phyloP scores from a whole-genome alignment of 2,329 filamentous ascomycete species.

The Bertia moriformis region DNA sequence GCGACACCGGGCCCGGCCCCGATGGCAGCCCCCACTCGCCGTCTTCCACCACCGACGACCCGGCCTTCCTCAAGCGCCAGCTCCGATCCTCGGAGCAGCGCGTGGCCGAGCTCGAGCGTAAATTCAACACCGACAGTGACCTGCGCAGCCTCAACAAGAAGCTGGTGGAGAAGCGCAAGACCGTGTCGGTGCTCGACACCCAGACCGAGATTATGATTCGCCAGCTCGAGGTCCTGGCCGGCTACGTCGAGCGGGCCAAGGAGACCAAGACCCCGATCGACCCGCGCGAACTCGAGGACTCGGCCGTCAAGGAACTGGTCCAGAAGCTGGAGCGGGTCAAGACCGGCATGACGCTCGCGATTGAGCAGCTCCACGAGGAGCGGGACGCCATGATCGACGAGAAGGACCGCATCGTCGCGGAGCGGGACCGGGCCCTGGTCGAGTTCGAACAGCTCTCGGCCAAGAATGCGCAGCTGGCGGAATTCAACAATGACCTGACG shows the following conservation, averaged over 20 bases:
- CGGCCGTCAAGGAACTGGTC: constrained; percentile 81
- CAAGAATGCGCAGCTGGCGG: constrained; percentile 85
- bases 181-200: constrained; percentile 83
- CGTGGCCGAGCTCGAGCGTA: constrained; percentile 74
- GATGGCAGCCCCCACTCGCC: constrained; percentile 21
- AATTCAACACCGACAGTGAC: constrained; percentile 52
- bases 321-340: constrained; percentile 56
- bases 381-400: constrained; percentile 74
- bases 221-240: constrained; percentile 77
- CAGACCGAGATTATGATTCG: constrained; percentile 91
- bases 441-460: constrained; percentile 90
- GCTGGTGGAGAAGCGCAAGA: constrained; percentile 82
- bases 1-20: constrained; percentile 55
- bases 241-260: constrained; percentile 77
- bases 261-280: constrained; percentile 69
- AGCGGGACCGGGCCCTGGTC: constrained; percentile 83
- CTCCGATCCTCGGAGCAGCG: constrained; percentile 68
- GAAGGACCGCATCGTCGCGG: constrained; percentile 64
- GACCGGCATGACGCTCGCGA: constrained; percentile 36
- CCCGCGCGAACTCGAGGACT: constrained; percentile 68
- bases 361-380: constrained; percentile 52
- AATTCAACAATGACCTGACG: constrained; percentile 90
- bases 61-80: constrained; percentile 57
- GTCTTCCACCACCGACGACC: constrained; percentile 50
- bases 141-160: constrained; percentile 72